A percentile compares a stretch with the other conserved stretches of the same genome.
phyloP scores from a whole-genome alignment of 768 basidiomycete species.

The Mycena galopus region DNA sequence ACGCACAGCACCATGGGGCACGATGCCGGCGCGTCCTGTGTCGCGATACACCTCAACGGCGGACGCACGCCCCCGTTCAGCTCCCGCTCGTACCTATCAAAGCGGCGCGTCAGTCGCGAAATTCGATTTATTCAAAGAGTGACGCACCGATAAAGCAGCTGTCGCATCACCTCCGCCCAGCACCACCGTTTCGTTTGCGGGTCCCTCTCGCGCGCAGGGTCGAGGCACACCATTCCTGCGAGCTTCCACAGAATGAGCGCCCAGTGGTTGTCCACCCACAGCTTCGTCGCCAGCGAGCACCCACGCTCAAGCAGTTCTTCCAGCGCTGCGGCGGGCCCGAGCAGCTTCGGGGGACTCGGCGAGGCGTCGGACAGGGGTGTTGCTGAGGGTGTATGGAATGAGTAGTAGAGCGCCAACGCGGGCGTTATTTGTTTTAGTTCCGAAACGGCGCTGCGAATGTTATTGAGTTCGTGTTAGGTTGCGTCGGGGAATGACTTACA shows the following conservation, averaged over 20 bases:
- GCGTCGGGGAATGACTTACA: slow-evolving; percentile 54
- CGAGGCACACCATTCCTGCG: slow-evolving; percentile 83
- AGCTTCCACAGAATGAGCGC: slow-evolving; percentile 93
- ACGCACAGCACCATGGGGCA: slow-evolving; percentile 90
- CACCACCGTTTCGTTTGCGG: slow-evolving; percentile 75
- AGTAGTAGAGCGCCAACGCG: slow-evolving; percentile 67
- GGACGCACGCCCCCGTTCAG: slow-evolving; percentile 83
- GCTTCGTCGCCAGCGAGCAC: slow-evolving; percentile 75
- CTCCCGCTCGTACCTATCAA: slow-evolving; percentile 88
- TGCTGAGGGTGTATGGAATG: slow-evolving; percentile 62
- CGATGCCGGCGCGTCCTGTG: slow-evolving; percentile 84
- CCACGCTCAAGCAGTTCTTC: slow-evolving; percentile 67
- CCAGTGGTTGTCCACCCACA: slow-evolving; percentile 97
- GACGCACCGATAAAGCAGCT: slow-evolving; percentile 85
- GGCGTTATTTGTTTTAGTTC: slow-evolving; percentile 71
- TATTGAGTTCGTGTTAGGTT: not conserved
- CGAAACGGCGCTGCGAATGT: slow-evolving; percentile 55
- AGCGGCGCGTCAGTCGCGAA: too few species aligned
- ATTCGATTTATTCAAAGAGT: not conserved
- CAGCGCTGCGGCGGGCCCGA: slow-evolving; percentile 70
- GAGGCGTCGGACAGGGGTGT: slow-evolving; percentile 40
- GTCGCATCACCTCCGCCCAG: slow-evolving; percentile 84
- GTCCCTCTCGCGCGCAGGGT: slow-evolving; percentile 70
- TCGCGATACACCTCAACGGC: slow-evolving; percentile 82
- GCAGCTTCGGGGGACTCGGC: slow-evolving; percentile 40